phyloP scores from a whole-genome alignment of 768 basidiomycete genomes.

The Arthromyces matolae region DNA sequence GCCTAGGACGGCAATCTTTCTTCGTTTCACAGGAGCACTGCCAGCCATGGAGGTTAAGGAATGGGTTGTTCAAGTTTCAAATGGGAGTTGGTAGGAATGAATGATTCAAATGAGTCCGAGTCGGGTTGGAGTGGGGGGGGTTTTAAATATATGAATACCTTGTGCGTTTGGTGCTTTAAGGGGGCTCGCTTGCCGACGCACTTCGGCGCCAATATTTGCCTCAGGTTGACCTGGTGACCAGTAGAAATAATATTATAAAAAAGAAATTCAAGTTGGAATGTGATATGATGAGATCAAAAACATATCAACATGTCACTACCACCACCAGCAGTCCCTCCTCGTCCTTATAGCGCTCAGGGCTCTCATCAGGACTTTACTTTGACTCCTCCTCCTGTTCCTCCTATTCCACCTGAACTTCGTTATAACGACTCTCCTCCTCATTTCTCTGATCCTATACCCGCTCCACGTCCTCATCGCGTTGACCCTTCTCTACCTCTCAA shows the following conservation, averaged over 20 bases:
- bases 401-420: conserved; percentile 24
- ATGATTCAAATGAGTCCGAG: background rate
- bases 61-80: conserved; percentile 9
- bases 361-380: conserved; percentile 6
- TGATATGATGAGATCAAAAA: conserved; percentile 2
- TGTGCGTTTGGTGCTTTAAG: conserved; percentile 5
- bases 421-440: conserved; percentile 47
- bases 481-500: conserved; percentile 60
- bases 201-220: conserved; percentile 6
- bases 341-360: conserved; percentile 21
- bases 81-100: background rate
- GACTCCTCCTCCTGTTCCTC: conserved; percentile 27
- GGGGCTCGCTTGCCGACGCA: conserved; percentile 4
- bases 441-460: conserved; percentile 53
- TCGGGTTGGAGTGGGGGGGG: conserved; percentile 7
- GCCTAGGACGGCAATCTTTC: conserved; percentile 83
- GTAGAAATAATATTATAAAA: conserved; percentile 5
- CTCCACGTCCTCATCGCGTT: conserved; percentile 62
- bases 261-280: background rate
- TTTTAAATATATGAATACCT: background rate
- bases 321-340: conserved; percentile 30
- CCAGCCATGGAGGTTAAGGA: conserved; percentile 21
- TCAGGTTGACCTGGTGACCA: conserved; percentile 15
- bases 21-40: conserved; percentile 47
- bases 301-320: conserved; percentile 17